These are phyloP conservation scores for Limtongia smithiae DNA, from an alignment of 805 yeast genomes.

Conservation along the genomic window DNA sequence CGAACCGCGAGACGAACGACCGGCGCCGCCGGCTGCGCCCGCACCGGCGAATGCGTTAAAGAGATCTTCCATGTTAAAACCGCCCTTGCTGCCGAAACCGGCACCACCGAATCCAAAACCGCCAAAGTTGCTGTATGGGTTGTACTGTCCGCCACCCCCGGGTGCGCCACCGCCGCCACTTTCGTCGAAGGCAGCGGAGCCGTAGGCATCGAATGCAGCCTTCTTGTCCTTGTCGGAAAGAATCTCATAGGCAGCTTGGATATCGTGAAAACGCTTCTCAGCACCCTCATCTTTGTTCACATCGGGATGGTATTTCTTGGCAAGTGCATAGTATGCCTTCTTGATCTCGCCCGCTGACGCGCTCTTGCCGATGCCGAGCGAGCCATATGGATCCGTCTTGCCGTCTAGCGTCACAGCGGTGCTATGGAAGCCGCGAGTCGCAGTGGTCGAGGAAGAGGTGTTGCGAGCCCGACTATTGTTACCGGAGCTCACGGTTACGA, in stretches of 20 bases:
- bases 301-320: conserved; percentile 94
- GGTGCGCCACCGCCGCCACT: conserved; percentile 49
- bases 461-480: too few species aligned
- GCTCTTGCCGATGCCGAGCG: conserved; percentile 67
- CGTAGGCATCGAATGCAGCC: conserved; percentile 87
- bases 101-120: conserved; percentile 44
- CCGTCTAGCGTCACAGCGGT: conserved; percentile 36
- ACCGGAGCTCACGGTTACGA: too few species aligned
- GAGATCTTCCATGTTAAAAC: conserved; percentile 58
- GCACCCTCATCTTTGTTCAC: conserved; percentile 88
- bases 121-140: conserved; percentile 52
- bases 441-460: neutral
- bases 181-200: conserved; percentile 74
- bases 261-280: conserved; percentile 82
- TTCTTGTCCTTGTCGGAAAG: conserved; percentile 53
- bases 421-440: conserved; percentile 45
- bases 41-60: conserved; percentile 54
- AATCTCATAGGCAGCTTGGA: conserved; percentile 92
- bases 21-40: conserved; percentile 39
- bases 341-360: conserved; percentile 85
- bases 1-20: conserved; percentile 38
- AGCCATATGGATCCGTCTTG: conserved; percentile 73
- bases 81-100: conserved; percentile 36
- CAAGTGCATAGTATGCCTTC: conserved; percentile 88
- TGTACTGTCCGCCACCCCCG: conserved; percentile 48